These are phyloP conservation scores for Thermomucor indicae-seudaticae DNA, from an alignment of 371 early-diverging fungal species.

Conservation along the genomic window DNA sequence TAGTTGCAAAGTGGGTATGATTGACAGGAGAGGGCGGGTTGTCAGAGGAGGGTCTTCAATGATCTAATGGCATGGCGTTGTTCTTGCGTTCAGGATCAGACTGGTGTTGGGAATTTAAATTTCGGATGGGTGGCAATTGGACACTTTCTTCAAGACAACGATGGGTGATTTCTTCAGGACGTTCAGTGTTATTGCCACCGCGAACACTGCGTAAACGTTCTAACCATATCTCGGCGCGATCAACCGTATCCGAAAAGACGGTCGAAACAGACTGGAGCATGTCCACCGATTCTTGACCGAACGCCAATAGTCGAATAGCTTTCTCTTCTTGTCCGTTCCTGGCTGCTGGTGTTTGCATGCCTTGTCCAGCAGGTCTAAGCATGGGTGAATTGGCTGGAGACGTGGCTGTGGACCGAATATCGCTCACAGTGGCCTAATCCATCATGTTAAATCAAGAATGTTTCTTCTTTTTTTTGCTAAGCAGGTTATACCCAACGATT, in stretches of 20 bases:
- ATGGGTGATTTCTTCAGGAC: neutral
- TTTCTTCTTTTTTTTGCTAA: neutral
- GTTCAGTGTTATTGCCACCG: constrained; percentile 8
- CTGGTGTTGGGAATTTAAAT: neutral
- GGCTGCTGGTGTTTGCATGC: neutral
- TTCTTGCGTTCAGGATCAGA: neutral
- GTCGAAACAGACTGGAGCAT: constrained; percentile 75
- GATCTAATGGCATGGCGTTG: too few species aligned
- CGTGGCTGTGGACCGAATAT: constrained; percentile 32
- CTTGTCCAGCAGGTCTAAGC: constrained; percentile 19
- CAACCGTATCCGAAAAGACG: constrained; percentile 75
- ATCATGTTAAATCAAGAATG: neutral
- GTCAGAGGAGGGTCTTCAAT: neutral
- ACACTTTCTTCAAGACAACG: constrained; percentile 8
- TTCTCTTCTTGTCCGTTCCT: constrained; percentile 22
- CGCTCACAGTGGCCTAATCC: constrained; percentile 23
- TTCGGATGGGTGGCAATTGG: constrained; percentile 29
- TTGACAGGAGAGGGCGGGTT: neutral
- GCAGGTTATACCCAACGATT: constrained; percentile 62
- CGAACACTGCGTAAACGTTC: constrained; percentile 45
- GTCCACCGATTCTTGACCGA: constrained; percentile 79
- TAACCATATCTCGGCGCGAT: constrained; percentile 76
- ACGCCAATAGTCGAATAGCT: constrained; percentile 39
- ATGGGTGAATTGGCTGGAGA: constrained; percentile 42
- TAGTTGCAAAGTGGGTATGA: too few species aligned